phyloP scores from a whole-genome alignment of 2,329 filamentous ascomycete genomes.

The Aspergillus sp. region DNA sequence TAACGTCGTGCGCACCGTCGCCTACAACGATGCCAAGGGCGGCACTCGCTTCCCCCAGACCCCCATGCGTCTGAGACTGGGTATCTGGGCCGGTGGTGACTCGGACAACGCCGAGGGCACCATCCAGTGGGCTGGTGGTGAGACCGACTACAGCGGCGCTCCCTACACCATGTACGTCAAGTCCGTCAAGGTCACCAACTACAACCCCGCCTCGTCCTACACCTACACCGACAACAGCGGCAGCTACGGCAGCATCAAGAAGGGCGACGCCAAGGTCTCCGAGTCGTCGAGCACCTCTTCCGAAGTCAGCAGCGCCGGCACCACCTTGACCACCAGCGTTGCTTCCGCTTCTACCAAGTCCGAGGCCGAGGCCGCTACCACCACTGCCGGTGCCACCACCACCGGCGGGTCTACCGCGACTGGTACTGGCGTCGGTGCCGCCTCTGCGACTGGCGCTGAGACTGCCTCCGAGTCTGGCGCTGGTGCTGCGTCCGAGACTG shows the following conservation, averaged over 20 bases:
- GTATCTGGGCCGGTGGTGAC: conserved; percentile 67
- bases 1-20: conserved; percentile 60
- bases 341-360: not conserved
- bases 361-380: not conserved
- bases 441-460: not conserved
- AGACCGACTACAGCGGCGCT: conserved; percentile 63
- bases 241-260: conserved; percentile 63
- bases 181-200: conserved; percentile 54
- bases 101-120: conserved; percentile 46
- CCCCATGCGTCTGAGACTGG: conserved; percentile 69
- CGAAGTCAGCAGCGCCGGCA: not conserved
- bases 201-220: conserved; percentile 56
- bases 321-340: not conserved
- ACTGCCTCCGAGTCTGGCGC: not conserved
- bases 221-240: conserved; percentile 63
- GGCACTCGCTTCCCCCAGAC: conserved; percentile 68
- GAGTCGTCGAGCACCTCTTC: conserved; percentile 9
- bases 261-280: conserved; percentile 12
- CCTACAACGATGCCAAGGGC: conserved; percentile 57
- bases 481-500: not conserved
- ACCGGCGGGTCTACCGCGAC: not conserved
- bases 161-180: conserved; percentile 76
- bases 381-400: not conserved
- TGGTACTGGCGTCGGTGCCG: too few species aligned
- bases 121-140: conserved; percentile 68